A percentile compares a stretch with the other conserved stretches of the same genome.
Conservation (phyloP, 768 basidiomycete species). For the Lyophyllum semitale region DNA sequence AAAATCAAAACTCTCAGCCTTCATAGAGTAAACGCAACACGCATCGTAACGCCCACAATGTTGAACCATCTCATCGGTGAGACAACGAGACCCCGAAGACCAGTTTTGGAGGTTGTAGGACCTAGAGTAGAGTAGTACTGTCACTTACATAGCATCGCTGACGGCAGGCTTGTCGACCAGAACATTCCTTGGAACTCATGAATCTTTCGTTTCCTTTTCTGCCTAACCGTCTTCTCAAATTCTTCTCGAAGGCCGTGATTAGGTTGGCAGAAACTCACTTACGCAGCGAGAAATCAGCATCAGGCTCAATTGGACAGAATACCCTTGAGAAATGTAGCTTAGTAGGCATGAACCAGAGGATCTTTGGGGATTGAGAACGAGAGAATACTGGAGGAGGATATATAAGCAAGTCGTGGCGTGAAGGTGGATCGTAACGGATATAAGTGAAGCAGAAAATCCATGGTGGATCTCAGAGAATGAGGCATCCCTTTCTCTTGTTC, state of each 20-base stretch:
- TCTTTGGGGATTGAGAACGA: conserved; percentile 38
- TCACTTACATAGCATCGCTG: too few species aligned
- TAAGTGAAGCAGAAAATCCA: conserved; percentile 23
- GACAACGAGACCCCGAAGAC: background rate
- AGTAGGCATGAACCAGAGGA: conserved; percentile 27
- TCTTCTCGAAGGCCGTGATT: too few species aligned
- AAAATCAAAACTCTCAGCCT: background rate
- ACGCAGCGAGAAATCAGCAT: background rate
- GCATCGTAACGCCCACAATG: background rate
- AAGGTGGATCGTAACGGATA: conserved; percentile 36
- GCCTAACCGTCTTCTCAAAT: too few species aligned
- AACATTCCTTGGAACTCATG: background rate
- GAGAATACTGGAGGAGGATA: conserved; percentile 43
- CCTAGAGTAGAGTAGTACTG: too few species aligned
- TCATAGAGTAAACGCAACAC: background rate
- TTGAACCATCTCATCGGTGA: conserved; percentile 11
- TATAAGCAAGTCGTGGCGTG: conserved; percentile 47
- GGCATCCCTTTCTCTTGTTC: conserved; percentile 75
- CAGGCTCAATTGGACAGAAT: conserved; percentile 12
- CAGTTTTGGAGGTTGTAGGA: background rate
- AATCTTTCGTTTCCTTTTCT: background rate
- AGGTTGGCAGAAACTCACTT: background rate
- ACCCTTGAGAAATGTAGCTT: conserved; percentile 23
- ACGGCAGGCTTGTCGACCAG: background rate
- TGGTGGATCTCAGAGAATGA: conserved; percentile 67